These are phyloP conservation scores for Geosmithia putterillii DNA, from an alignment of 2,329 filamentous ascomycete species.

Conservation along the genomic window DNA sequence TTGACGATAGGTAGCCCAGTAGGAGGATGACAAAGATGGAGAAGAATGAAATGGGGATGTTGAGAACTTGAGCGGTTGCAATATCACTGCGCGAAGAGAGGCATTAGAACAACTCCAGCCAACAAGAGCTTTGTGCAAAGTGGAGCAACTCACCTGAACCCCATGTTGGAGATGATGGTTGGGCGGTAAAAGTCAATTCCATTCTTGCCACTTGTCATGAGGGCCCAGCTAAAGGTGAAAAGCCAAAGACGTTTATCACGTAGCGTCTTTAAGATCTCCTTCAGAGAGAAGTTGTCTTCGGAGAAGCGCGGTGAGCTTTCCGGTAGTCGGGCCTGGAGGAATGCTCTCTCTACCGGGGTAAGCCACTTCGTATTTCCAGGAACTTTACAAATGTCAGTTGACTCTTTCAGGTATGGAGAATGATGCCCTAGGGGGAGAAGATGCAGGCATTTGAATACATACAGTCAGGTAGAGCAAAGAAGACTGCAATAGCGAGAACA, in stretches of 20 bases:
- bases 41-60: slow-evolving; percentile 30
- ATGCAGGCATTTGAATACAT: slow-evolving; percentile 16
- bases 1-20: slow-evolving; percentile 27
- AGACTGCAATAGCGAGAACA: slow-evolving; percentile 30
- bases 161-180: slow-evolving; percentile 24
- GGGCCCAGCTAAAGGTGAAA: slow-evolving; percentile 29
- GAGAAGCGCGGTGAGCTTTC: slow-evolving; percentile 25
- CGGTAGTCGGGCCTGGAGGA: slow-evolving; percentile 32
- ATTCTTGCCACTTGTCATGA: slow-evolving; percentile 28
- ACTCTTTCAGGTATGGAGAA: too few relatives aligned
- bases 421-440: too few relatives aligned
- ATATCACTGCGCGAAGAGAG: too few relatives aligned
- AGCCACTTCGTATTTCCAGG: slow-evolving; percentile 30
- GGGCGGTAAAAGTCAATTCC: slow-evolving; percentile 28
- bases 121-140: too few relatives aligned
- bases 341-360: slow-evolving; percentile 29
- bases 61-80: slow-evolving; percentile 32
- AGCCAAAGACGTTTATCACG: slow-evolving; percentile 30
- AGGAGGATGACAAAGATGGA: slow-evolving; percentile 26
- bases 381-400: slow-evolving; percentile 21
- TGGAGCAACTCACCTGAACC: too few relatives aligned
- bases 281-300: slow-evolving; percentile 25
- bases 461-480: slow-evolving; percentile 42
- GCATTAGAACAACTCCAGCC: too few relatives aligned
- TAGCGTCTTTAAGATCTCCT: slow-evolving; percentile 22